phyloP scores from a whole-genome alignment of 2,329 filamentous ascomycete genomes.

The Amauroascus verrucosus region DNA sequence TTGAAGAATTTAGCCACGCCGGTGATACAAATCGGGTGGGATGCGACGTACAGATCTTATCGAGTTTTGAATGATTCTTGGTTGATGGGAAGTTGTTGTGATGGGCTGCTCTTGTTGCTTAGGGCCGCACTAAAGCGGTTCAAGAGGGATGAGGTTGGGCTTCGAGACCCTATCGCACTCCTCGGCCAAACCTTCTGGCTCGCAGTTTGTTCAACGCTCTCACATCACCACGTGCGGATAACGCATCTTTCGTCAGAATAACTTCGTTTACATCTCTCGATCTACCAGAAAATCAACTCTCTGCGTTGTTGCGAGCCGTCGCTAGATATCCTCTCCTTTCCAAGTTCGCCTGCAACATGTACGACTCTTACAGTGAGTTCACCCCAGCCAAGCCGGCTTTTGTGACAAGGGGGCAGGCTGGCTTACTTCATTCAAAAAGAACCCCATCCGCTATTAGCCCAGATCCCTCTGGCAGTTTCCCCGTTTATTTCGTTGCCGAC shows the following conservation, averaged over 20 bases:
- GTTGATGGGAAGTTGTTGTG: conserved; percentile 1
- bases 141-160: background rate
- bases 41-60: background rate
- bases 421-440: conserved; percentile 36
- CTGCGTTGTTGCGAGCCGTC: no score
- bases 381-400: background rate
- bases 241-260: background rate
- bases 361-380: conserved; percentile 37
- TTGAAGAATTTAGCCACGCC: background rate
- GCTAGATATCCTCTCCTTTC: background rate
- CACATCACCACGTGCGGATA: no score
- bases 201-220: no score
- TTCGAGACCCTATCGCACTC: background rate
- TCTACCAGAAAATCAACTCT: no score
- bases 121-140: conserved; percentile 1
- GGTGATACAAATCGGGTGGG: background rate
- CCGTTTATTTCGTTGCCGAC: conserved; percentile 87
- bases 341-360: conserved; percentile 27
- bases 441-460: conserved; percentile 77
- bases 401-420: background rate
- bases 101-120: background rate
- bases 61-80: background rate
- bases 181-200: background rate
- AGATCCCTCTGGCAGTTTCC: conserved; percentile 86
- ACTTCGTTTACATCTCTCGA: no score